phyloP scores from a whole-genome alignment of 495 filamentous ascomycete species.

The Penicillium daleae region DNA sequence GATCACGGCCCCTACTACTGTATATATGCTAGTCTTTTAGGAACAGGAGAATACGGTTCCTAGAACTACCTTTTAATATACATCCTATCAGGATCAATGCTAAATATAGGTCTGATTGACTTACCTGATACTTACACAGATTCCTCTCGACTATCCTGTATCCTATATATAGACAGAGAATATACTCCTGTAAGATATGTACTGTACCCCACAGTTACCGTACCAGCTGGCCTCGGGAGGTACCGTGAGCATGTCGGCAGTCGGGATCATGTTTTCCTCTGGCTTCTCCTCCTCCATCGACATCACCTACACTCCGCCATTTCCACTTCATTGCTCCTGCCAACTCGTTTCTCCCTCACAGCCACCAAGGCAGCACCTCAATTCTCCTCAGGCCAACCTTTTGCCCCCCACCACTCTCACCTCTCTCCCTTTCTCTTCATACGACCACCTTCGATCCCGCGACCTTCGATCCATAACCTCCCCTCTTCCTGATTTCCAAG shows the following conservation, averaged over 20 bases:
- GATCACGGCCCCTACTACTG: no score
- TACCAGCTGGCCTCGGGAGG: conserved; percentile 27
- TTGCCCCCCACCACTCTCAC: not conserved
- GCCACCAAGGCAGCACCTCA: not conserved
- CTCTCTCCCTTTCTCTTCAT: not conserved
- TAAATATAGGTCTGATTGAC: no score
- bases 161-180: no score
- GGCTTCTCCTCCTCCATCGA: conserved; percentile 6
- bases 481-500: not conserved
- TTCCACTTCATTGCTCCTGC: not conserved
- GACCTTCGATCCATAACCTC: not conserved
- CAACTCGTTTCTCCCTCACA: not conserved
- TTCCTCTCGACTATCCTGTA: no score
- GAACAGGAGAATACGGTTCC: no score
- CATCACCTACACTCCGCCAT: conserved; percentile 11
- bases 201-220: not conserved
- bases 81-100: no score
- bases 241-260: conserved; percentile 32
- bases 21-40: no score
- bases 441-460: not conserved
- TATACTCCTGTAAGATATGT: not conserved
- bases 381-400: not conserved
- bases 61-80: no score
- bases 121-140: no score
- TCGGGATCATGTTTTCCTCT: conserved; percentile 28